Conservation (phyloP, 2,329 filamentous ascomycete genomes). For the Leptographium radiaticola region DNA sequence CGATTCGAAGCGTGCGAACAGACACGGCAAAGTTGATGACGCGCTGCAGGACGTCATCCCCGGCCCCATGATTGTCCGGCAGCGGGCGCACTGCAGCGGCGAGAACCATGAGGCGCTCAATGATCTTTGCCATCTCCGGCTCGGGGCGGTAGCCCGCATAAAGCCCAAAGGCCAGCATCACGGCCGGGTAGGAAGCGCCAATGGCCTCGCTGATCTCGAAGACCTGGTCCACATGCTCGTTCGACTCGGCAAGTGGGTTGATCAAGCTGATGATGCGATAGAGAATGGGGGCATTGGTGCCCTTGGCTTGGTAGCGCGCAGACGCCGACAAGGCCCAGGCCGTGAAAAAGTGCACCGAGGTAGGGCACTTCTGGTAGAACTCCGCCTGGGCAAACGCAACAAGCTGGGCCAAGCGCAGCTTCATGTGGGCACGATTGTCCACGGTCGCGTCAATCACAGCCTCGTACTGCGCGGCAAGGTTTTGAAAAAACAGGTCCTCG, state of each 20-base stretch:
- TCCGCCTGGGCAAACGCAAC: background rate
- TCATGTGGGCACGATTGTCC: background rate
- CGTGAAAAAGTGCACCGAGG: background rate
- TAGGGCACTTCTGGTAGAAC: background rate
- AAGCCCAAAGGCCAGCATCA: background rate
- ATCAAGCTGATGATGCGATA: background rate
- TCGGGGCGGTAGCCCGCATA: background rate
- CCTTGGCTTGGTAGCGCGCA: background rate
- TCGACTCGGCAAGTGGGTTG: background rate
- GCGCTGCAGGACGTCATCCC: background rate
- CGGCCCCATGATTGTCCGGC: background rate
- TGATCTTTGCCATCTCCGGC: background rate
- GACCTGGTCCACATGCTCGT: background rate
- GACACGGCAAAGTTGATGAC: background rate
- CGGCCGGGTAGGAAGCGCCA: background rate
- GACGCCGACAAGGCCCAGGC: background rate
- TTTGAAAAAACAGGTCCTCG: background rate
- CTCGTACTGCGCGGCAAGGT: background rate
- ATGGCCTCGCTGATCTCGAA: background rate
- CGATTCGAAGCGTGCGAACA: background rate
- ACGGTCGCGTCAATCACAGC: background rate
- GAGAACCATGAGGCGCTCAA: background rate
- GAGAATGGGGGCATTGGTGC: background rate
- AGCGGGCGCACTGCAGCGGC: background rate
- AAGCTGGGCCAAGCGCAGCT: background rate